Conservation (phyloP, 805 yeast species). For the Candida anglica region DNA sequence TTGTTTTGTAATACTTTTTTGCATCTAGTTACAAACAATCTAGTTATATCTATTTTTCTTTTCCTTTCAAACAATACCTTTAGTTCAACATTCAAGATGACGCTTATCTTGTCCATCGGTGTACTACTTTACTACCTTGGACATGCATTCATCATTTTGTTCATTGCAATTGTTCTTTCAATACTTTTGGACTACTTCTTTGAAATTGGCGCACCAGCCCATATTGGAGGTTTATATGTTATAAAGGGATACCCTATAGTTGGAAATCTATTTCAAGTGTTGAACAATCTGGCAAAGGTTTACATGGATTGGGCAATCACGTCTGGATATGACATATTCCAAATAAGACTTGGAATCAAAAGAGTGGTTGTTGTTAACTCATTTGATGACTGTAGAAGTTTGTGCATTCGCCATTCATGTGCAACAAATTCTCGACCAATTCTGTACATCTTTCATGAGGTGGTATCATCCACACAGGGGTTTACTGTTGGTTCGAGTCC, state of each 20-base stretch:
- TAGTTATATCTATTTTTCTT: too few species aligned
- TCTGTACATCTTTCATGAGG: slow-evolving; percentile 62
- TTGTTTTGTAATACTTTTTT: background rate
- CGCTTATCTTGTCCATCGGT: too few species aligned
- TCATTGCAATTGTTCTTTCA: too few species aligned
- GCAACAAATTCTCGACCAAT: slow-evolving; percentile 67
- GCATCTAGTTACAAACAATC: too few species aligned
- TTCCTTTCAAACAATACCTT: too few species aligned
- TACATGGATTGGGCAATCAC: slow-evolving; percentile 43
- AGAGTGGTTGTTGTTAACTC: slow-evolving; percentile 66
- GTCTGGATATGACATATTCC: slow-evolving; percentile 48
- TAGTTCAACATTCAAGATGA: too few species aligned
- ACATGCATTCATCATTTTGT: too few species aligned
- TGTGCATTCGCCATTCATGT: slow-evolving; percentile 47
- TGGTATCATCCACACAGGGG: slow-evolving; percentile 52
- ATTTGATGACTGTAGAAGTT: slow-evolving; percentile 45
- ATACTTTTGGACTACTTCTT: slow-evolving; percentile 6
- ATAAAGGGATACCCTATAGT: slow-evolving; percentile 49
- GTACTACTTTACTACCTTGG: too few species aligned
- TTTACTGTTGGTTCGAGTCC: slow-evolving; percentile 69
- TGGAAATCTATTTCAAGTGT: slow-evolving; percentile 46
- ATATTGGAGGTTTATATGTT: slow-evolving; percentile 34
- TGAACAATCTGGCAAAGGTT: slow-evolving; percentile 45
- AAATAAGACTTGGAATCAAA: slow-evolving; percentile 56
- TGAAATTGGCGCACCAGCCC: slow-evolving; percentile 16